A percentile compares a stretch with the other conserved stretches of the same genome.
Conservation (phyloP, 371 early-diverging fungal species). For the Mucor piriformis region DNA sequence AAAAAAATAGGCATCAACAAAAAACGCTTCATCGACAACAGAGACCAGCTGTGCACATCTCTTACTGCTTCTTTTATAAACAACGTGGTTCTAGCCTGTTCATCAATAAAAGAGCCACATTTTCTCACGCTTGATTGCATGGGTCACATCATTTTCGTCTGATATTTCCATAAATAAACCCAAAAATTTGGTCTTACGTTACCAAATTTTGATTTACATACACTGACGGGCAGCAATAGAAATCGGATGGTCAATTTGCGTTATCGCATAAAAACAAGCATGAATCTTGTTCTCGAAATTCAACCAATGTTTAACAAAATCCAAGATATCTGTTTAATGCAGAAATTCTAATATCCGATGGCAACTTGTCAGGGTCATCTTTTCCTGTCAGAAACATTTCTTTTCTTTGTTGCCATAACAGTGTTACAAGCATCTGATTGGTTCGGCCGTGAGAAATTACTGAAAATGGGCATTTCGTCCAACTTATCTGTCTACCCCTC, state of each 20-base stretch:
- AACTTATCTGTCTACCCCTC: background rate
- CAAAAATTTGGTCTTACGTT: background rate
- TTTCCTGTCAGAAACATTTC: background rate
- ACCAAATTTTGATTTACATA: background rate
- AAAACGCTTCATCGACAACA: background rate
- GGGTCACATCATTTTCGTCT: slow-evolving; percentile 6
- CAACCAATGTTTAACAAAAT: background rate
- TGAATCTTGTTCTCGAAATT: background rate
- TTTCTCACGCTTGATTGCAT: slow-evolving; percentile 11
- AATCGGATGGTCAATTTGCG: background rate
- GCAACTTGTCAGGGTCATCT: too few relatives aligned
- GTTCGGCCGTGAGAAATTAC: slow-evolving; percentile 6
- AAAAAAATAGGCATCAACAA: background rate
- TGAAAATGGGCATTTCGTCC: background rate
- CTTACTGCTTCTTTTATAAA: too few relatives aligned
- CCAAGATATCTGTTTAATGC: background rate
- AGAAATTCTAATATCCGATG: too few relatives aligned
- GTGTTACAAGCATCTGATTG: background rate
- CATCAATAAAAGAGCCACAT: background rate
- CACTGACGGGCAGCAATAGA: background rate
- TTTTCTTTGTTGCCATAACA: background rate
- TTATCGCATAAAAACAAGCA: too few relatives aligned
- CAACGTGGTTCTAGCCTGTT: too few relatives aligned
- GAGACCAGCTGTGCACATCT: too few relatives aligned
- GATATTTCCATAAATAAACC: background rate